Base-by-base conservation (phyloP, 768 basidiomycete genomes). In the Sutorius australiensis region DNA sequence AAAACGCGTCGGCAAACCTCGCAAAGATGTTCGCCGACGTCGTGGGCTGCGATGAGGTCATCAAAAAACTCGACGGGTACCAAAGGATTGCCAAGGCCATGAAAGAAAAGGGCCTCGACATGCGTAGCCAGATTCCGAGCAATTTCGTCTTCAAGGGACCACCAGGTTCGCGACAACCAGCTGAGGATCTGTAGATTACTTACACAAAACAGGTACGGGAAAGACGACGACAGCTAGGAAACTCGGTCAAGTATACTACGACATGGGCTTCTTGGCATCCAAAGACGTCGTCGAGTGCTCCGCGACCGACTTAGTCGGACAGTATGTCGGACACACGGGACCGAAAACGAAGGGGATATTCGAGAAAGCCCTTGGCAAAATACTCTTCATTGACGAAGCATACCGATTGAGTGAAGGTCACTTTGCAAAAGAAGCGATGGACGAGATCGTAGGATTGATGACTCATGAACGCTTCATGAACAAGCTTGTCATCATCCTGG, bases 351-450 rank as follows among this genome's bases (percentile, higher is more conserved):
- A 71, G 55, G 73, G 77, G 38, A 62, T 81, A 1, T 80, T 89
- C 44, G 82, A 86, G 38, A 83, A 80, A 59, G 86, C 83, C 1
- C 73, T 86, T 0, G 86, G 86, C 1, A 77, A 79, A 50, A 83
- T 89, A 3, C 75, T 87, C 5, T 88, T 89, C 69, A 75, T 88
- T 43, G 86, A 88, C 51, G 87, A 89, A 59, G 87, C 86, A 0
- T 89, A 89, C 59, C 74, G 85, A 11, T 70, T 89, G 24, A 68
- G 74, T 9, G 75, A 83, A 49, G 85, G 85, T 1, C 79, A 72
- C 6, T 89, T 86, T 57, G 83, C 85, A 2, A 77, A 86, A 60
- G 87, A 89, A 61, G 87, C 87, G 11, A 77, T 87, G 36, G 87
- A 89, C 60, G 87, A 89, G 58, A 62, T 89, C n/a, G 87, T 88